Conservation (phyloP, 2,329 filamentous ascomycete species). For the Stachybotrys echinatus region DNA sequence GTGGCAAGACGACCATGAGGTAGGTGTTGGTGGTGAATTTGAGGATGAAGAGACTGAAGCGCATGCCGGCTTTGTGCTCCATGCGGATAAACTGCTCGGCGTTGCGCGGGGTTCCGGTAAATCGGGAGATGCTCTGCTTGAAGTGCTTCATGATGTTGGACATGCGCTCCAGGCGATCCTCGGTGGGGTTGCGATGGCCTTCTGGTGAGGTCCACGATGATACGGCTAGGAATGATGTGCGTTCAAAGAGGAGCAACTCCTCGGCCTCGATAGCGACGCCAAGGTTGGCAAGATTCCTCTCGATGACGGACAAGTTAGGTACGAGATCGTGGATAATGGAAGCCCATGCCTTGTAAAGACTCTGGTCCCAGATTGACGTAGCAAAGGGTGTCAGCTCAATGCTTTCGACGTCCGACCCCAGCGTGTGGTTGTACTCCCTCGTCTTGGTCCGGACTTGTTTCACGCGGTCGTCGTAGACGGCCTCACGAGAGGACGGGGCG, state of each 20-base stretch:
- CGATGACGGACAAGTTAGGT: slow-evolving; percentile 86
- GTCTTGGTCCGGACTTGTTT: slow-evolving; percentile 72
- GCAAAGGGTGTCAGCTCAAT: slow-evolving; percentile 82
- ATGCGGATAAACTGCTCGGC: slow-evolving; percentile 77
- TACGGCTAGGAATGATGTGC: slow-evolving; percentile 94
- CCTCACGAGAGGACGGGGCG: slow-evolving; percentile 69
- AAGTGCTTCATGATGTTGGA: slow-evolving; percentile 98
- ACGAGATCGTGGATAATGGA: slow-evolving; percentile 97
- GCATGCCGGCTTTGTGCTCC: slow-evolving; percentile 69
- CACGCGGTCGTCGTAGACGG: slow-evolving; percentile 80
- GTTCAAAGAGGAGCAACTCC: slow-evolving; percentile 90
- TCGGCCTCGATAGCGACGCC: slow-evolving; percentile 85
- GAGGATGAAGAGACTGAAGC: slow-evolving; percentile 90
- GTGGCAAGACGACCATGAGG: slow-evolving; percentile 84
- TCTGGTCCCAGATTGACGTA: slow-evolving; percentile 98
- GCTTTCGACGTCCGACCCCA: slow-evolving; percentile 22
- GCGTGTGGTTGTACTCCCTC: slow-evolving; percentile 39
- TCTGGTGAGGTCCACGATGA: slow-evolving; percentile 77
- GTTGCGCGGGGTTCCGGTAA: slow-evolving; percentile 74
- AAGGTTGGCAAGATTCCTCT: slow-evolving; percentile 76
- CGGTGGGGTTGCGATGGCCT: slow-evolving; percentile 77
- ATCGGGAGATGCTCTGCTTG: slow-evolving; percentile 76
- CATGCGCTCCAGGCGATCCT: slow-evolving; percentile 88
- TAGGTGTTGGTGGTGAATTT: slow-evolving; percentile 98
- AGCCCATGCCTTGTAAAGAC: slow-evolving; percentile 96